Conservation (phyloP, 1,139 yeast species). For the Kodamaea plutei region DNA sequence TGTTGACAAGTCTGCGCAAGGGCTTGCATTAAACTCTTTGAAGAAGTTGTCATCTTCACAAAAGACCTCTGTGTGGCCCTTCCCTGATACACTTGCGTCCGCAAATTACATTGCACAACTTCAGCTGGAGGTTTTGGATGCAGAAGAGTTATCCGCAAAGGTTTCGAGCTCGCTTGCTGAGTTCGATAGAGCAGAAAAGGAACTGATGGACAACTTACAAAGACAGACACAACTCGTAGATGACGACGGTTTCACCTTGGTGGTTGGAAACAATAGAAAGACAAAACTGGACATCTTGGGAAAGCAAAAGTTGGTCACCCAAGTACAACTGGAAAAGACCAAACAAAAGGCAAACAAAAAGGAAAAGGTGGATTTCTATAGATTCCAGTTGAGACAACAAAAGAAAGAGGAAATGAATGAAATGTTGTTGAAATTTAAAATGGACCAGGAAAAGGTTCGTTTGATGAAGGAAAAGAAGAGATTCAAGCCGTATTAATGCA, state of each 20-base stretch:
- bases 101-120: conserved; percentile 26
- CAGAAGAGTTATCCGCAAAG: conserved; percentile 40
- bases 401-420: conserved; percentile 93
- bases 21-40: conserved; percentile 60
- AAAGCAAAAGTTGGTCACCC: conserved; percentile 43
- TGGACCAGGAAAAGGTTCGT: conserved; percentile 83
- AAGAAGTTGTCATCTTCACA: conserved; percentile 38
- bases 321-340: conserved; percentile 42
- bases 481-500: conserved; percentile 81
- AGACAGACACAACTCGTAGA: conserved; percentile 62
- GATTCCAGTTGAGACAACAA: conserved; percentile 91
- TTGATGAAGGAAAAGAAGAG: conserved; percentile 75
- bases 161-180: conserved; percentile 60
- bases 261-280: conserved; percentile 81
- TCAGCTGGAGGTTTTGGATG: conserved; percentile 38
- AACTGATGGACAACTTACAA: conserved; percentile 56
- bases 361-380: conserved; percentile 87
- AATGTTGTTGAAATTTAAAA: conserved; percentile 73
- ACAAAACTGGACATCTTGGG: conserved; percentile 67
- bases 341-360: conserved; percentile 61
- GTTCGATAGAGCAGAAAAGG: conserved; percentile 70
- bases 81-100: conserved; percentile 19
- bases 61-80: conserved; percentile 31
- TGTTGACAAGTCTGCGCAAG: conserved; percentile 70
- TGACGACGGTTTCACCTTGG: conserved; percentile 91